phyloP scores from a whole-genome alignment of 768 basidiomycete species.

The Russula olivacea region DNA sequence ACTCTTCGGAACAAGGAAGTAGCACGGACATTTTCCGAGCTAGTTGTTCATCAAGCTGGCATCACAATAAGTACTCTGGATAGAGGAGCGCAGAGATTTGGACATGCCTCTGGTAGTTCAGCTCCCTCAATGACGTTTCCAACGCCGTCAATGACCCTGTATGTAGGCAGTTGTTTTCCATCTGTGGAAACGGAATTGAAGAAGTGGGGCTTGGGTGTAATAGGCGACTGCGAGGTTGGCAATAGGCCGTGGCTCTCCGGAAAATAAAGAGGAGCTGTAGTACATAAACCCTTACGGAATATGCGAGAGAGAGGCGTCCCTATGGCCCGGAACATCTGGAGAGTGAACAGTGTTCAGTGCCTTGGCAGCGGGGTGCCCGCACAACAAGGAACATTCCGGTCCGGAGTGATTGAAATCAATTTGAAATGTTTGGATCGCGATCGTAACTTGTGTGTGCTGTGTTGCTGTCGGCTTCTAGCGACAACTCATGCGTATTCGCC shows the following conservation, averaged over 20 bases:
- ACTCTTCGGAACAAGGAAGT: not conserved
- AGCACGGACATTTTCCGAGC: constrained; percentile 54
- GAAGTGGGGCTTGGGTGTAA: constrained; percentile 66
- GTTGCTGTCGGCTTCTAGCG: not conserved
- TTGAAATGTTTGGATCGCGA: not conserved
- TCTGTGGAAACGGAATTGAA: constrained; percentile 69
- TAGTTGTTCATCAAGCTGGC: constrained; percentile 59
- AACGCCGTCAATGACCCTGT: constrained; percentile 75
- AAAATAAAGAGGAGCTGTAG: constrained; percentile 22
- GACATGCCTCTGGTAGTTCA: constrained; percentile 63
- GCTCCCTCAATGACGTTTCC: constrained; percentile 72
- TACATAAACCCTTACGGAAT: constrained; percentile 23
- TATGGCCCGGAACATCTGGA: constrained; percentile 24
- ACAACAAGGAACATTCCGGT: not conserved
- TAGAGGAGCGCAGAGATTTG: not conserved
- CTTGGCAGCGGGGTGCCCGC: not conserved
- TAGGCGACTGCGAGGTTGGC: constrained; percentile 48
- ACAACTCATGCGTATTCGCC: not conserved
- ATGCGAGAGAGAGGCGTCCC: constrained; percentile 3
- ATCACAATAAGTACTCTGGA: not conserved
- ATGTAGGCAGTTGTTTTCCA: constrained; percentile 71
- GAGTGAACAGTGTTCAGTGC: not conserved
- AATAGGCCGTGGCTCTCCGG: constrained; percentile 33
- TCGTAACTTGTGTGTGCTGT: not conserved
- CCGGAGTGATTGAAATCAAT: not conserved